These are phyloP conservation scores for Aspergillus coremiiformis DNA, from an alignment of 495 filamentous ascomycete species.

Conservation along the genomic window DNA sequence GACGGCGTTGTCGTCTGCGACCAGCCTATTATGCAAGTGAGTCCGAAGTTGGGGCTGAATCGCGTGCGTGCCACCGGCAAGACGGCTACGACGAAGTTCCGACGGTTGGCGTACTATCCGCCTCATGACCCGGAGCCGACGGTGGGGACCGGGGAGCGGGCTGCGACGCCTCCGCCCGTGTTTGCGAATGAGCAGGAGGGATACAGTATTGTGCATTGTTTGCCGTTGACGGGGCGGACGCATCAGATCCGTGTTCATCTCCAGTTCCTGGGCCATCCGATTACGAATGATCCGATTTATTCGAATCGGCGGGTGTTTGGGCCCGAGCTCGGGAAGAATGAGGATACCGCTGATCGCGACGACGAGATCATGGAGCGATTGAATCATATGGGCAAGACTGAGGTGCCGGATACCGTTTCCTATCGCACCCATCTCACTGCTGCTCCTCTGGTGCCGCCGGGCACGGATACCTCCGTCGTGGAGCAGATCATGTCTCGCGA, in stretches of 20 bases:
- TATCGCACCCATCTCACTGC: conserved; percentile 52
- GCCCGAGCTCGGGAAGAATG: conserved; percentile 61
- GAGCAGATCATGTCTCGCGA: conserved; percentile 40
- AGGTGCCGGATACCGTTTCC: conserved; percentile 79
- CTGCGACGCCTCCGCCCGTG: conserved; percentile 23
- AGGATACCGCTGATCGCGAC: conserved; percentile 62
- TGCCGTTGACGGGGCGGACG: conserved; percentile 87
- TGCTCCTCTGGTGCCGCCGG: conserved; percentile 33
- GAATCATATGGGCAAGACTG: conserved; percentile 85
- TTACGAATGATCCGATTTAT: conserved; percentile 96
- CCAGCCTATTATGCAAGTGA: conserved; percentile 87
- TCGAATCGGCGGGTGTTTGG: conserved; percentile 91
- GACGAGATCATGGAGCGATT: conserved; percentile 83
- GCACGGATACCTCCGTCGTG: conserved; percentile 31
- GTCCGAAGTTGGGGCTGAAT: conserved; percentile 90
- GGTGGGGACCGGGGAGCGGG: conserved; percentile 28
- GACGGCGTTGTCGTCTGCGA: conserved; percentile 75
- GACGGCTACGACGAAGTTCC: conserved; percentile 81
- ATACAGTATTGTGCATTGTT: conserved; percentile 91
- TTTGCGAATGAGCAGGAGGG: conserved; percentile 45
- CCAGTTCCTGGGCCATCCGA: conserved; percentile 89
- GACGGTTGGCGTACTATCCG: conserved; percentile 79
- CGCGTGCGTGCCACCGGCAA: conserved; percentile 89
- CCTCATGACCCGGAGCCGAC: conserved; percentile 20
- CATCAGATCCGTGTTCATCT: conserved; percentile 94